Evolutionary conservation across 352 stramenopile species (phyloP).

Genomic region (Albugo candida): DNA sequence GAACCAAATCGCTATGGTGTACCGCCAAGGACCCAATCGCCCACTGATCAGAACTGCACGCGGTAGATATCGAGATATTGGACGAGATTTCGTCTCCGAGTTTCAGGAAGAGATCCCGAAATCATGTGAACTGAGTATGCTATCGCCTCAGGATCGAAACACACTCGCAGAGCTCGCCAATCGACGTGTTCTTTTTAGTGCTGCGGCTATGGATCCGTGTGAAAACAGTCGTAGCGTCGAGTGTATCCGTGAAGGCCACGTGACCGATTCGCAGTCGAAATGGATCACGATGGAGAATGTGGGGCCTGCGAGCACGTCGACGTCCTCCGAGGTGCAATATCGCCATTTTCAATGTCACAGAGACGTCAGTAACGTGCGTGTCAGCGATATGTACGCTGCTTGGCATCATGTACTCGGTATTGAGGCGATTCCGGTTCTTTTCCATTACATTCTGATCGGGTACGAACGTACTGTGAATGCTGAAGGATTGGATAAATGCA

Average conservation of each 20-base stretch:
- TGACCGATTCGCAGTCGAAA: slow-evolving; percentile 20
- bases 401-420: slow-evolving; percentile 45
- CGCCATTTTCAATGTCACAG: slow-evolving; percentile 42
- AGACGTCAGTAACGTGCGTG: slow-evolving; percentile 23
- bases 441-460: slow-evolving; percentile 40
- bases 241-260: slow-evolving; percentile 41
- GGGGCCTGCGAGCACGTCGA: not conserved
- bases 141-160: slow-evolving; percentile 18
- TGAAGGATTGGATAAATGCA: slow-evolving; percentile 8
- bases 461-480: slow-evolving; percentile 13
- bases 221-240: slow-evolving; percentile 43
- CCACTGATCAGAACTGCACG: too few species aligned
- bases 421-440: slow-evolving; percentile 22
- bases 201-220: slow-evolving; percentile 31
- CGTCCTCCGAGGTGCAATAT: slow-evolving; percentile 56
- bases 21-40: slow-evolving; percentile 30
- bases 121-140: not conserved
- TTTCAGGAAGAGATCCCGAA: slow-evolving; percentile 15
- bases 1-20: slow-evolving; percentile 33
- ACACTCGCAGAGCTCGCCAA: slow-evolving; percentile 26
- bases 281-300: slow-evolving; percentile 42
- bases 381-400: slow-evolving; percentile 17
- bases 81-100: slow-evolving; percentile 20
- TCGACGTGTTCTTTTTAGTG: slow-evolving; percentile 39
- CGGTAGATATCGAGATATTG: slow-evolving; percentile 17